A percentile compares a stretch with the other conserved stretches of the same genome.
Evolutionary conservation across 106 monocot species (phyloP).

Genomic region (Allium cepa): DNA sequence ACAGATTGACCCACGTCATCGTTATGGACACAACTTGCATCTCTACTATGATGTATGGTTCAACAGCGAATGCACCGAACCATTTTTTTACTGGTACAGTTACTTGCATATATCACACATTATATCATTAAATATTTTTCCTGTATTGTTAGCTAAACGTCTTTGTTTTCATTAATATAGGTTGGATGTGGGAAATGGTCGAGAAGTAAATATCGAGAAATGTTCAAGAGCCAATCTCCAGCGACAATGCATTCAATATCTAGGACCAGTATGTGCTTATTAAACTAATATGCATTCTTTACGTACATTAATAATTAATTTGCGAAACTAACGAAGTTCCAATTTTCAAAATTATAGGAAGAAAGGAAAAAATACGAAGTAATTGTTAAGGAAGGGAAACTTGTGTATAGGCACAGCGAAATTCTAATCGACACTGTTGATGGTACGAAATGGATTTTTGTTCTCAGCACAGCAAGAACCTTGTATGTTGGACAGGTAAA

Average conservation of each 20-base stretch:
- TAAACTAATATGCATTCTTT: background rate
- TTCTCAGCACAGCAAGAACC: slow-evolving; percentile 62
- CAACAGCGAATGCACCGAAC: slow-evolving; percentile 44
- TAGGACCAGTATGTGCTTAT: slow-evolving; percentile 42
- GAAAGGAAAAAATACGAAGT: slow-evolving; percentile 73
- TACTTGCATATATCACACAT: background rate
- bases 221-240: slow-evolving; percentile 49
- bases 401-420: slow-evolving; percentile 39
- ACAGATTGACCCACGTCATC: slow-evolving; percentile 71
- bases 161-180: slow-evolving; percentile 15
- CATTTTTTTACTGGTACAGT: slow-evolving; percentile 68
- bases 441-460: slow-evolving; percentile 82
- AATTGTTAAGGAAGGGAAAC: slow-evolving; percentile 40
- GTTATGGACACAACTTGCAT: slow-evolving; percentile 69
- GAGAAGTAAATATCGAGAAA: slow-evolving; percentile 45
- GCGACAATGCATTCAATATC: slow-evolving; percentile 54
- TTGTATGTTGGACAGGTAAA: slow-evolving; percentile 49
- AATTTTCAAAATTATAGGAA: slow-evolving; percentile 32
- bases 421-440: slow-evolving; percentile 42
- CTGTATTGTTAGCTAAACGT: background rate
- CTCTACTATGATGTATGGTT: slow-evolving; percentile 69
- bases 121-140: background rate
- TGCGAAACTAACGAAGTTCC: background rate
- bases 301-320: background rate
- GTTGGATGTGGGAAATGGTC: slow-evolving; percentile 63